Base-by-base conservation (phyloP, 1,284 basidiomycete genomes). In the Ganoderma meredithae region DNA sequence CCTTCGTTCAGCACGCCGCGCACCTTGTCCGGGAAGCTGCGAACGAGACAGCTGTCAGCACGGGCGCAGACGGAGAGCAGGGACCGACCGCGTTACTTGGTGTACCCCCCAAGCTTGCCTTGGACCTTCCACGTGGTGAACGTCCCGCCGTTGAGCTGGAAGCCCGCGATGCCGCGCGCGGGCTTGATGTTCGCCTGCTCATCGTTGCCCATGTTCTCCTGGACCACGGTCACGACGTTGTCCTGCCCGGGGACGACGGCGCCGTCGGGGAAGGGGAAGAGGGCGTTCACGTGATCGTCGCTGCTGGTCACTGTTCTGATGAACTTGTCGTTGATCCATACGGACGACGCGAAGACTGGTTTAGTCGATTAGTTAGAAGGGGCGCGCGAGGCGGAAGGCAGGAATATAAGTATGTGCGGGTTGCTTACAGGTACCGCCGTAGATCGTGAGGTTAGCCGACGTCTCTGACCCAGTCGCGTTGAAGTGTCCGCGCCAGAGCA, bases 401-500 rank as follows among this genome's bases (percentile, higher is more conserved):
- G 1, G 22, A 36, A 36, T 7, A 19, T 9, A 12, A 36, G n/a
- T 7, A 19, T 9, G n/a, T 1, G 5, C 10, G 27, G 12, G 15
- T 15, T 59, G 75, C 81, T 53, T 68, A 93, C 92, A 91, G 84
- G 87, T 83, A 25, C 94, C 94, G 15, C 94, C 94, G 71, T 93
- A 93, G 74, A 95, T 89, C 0, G 89, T 89, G 12, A 95, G 77
- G 71, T 92, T 91, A 19, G 90, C 86, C 27, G 85, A 90, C 69
- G 83, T 87, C 73, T 88, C 87, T 1, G 77, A 76, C 15, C 87
- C 87, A 0, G 85, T 88, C 0, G 84, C 86, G 15, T 79, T 82
- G 78, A 95, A 95, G 77, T 93, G 90, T 0, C 94, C 94, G 58
- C 93, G 85, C 92, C 92, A 95, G 9, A 95, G 80, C 31, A 94